These are phyloP conservation scores for Penicillium sp. DNA, from an alignment of 2,329 filamentous ascomycete species.

Conservation along the genomic window DNA sequence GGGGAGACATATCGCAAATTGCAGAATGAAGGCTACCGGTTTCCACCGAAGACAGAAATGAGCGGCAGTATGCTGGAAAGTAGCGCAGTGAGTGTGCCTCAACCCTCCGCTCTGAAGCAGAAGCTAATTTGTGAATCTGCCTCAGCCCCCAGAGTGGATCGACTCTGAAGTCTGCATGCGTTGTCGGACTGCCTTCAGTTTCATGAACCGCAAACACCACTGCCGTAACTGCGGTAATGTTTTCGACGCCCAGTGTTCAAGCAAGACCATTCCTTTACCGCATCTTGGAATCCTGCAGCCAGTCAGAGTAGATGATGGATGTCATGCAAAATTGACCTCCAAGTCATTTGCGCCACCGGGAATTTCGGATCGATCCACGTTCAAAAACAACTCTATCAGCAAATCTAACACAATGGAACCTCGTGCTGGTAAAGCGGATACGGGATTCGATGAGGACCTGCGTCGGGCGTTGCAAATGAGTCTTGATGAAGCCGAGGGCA, in stretches of 20 bases:
- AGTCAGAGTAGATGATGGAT: slow-evolving; percentile 92
- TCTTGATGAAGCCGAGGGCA: slow-evolving; percentile 76
- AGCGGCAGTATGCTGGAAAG: slow-evolving; percentile 98
- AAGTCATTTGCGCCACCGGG: slow-evolving; percentile 46
- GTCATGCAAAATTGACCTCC: slow-evolving; percentile 78
- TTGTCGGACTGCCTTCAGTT: slow-evolving; percentile 87
- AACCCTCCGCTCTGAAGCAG: neutral
- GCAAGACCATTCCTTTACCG: slow-evolving; percentile 76
- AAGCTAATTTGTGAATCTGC: slow-evolving; percentile 8
- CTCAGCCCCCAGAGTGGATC: slow-evolving; percentile 85
- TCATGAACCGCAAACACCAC: slow-evolving; percentile 97
- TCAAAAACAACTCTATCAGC: slow-evolving; percentile 45
- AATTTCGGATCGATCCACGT: slow-evolving; percentile 33
- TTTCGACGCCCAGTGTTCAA: slow-evolving; percentile 90
- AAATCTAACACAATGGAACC: slow-evolving; percentile 81
- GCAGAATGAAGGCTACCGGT: slow-evolving; percentile 76
- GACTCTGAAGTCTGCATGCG: slow-evolving; percentile 99
- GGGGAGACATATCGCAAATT: slow-evolving; percentile 75
- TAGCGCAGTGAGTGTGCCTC: slow-evolving; percentile 61
- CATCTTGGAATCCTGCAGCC: slow-evolving; percentile 86
- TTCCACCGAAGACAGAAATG: slow-evolving; percentile 76
- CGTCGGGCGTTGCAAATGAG: slow-evolving; percentile 95
- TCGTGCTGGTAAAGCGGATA: slow-evolving; percentile 74
- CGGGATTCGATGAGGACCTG: slow-evolving; percentile 87
- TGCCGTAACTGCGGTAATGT: slow-evolving; percentile 96